Percentiles rank a stretch among this genome's conserved stretches.
phyloP scores from a whole-genome alignment of 2,329 filamentous ascomycete species.

The Blastomyces silverae region DNA sequence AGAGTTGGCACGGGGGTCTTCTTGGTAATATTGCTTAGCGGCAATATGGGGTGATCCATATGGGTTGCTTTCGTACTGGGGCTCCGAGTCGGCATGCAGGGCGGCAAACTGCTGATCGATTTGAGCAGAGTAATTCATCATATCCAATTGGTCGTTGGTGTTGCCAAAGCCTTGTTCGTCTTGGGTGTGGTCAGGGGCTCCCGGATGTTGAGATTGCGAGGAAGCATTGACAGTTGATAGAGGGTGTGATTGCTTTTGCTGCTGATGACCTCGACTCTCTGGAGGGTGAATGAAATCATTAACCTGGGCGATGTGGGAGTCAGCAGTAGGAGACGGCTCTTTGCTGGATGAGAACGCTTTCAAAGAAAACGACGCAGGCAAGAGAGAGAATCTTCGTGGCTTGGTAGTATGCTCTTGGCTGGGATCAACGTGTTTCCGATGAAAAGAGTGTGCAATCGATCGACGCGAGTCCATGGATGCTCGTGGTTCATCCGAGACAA shows the following conservation, averaged over 20 bases:
- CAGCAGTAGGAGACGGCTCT: constrained; percentile 43
- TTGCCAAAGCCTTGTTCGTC: constrained; percentile 22
- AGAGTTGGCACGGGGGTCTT: constrained; percentile 30
- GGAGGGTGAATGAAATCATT: constrained; percentile 24
- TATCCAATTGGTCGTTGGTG: constrained; percentile 19
- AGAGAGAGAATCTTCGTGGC: constrained; percentile 64
- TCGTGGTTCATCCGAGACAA: constrained; percentile 54
- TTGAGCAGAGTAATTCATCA: constrained; percentile 37
- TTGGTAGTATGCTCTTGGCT: constrained; percentile 48
- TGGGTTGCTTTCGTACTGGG: constrained; percentile 22
- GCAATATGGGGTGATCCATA: constrained; percentile 6
- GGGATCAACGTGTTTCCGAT: constrained; percentile 64
- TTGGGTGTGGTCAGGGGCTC: constrained; percentile 24
- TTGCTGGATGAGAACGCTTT: constrained; percentile 57
- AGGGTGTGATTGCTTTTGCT: constrained; percentile 24
- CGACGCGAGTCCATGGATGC: constrained; percentile 67
- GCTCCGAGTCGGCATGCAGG: constrained; percentile 31
- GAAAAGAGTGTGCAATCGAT: constrained; percentile 62
- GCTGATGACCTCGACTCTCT: constrained; percentile 22
- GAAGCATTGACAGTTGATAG: constrained; percentile 28
- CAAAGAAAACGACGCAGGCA: constrained; percentile 58
- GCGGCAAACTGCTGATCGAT: constrained; percentile 40
- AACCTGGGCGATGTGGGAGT: constrained; percentile 35
- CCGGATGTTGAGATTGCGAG: constrained; percentile 15
- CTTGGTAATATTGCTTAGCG: constrained; percentile 24